Conservation (phyloP, 2,329 filamentous ascomycete genomes). For the Rutstroemia sp. region DNA sequence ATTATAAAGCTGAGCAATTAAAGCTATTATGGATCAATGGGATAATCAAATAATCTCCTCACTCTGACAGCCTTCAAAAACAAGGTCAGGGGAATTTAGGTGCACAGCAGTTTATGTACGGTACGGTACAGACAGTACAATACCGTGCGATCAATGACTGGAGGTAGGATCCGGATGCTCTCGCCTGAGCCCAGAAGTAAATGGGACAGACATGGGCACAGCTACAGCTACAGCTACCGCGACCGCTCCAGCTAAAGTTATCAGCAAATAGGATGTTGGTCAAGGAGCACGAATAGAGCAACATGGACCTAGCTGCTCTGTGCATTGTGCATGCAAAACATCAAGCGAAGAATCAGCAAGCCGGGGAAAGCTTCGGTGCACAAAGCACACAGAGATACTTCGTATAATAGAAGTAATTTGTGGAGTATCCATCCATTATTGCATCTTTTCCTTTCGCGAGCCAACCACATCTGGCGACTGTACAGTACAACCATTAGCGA, state of each 20-base stretch:
- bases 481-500: too few species aligned
- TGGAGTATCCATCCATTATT: neutral
- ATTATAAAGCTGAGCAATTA: conserved; percentile 19
- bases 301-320: neutral
- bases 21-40: neutral
- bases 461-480: neutral
- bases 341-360: conserved; percentile 13
- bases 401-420: neutral
- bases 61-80: conserved; percentile 9
- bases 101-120: conserved; percentile 6
- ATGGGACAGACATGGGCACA: conserved; percentile 5
- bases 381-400: neutral
- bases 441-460: neutral
- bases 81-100: conserved; percentile 15
- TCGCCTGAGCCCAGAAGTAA: too few species aligned
- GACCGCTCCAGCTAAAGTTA: conserved; percentile 2
- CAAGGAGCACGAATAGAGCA: conserved; percentile 19
- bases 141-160: too few species aligned
- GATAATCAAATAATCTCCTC: conserved; percentile 19
- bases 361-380: conserved; percentile 10
- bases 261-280: conserved; percentile 22
- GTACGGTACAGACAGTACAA: conserved; percentile 4
- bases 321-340: conserved; percentile 16
- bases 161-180: too few species aligned
- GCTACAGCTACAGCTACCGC: conserved; percentile 1